Evolutionary conservation across 202 grass and related monocot genomes (phyloP).

Genomic region (Brachypodium distachyon): DNA sequence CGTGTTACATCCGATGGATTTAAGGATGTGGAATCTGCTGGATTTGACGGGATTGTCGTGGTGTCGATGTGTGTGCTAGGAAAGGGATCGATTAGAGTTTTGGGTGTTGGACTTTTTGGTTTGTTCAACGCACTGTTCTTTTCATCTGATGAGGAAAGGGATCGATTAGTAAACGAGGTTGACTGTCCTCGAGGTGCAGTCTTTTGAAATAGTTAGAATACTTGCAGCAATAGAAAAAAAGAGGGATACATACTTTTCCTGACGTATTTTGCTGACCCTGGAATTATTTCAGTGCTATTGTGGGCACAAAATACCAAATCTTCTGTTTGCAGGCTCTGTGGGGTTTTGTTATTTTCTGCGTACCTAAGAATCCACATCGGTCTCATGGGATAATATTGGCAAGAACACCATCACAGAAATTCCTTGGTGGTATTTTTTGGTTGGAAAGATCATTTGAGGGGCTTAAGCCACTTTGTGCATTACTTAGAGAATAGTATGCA

Average conservation of each 20-base stretch:
- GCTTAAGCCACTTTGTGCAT: background rate
- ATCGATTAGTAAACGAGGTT: background rate
- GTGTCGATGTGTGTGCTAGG: background rate
- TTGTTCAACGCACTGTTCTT: background rate
- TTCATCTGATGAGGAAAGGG: background rate
- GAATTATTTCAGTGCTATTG: background rate
- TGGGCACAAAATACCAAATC: background rate
- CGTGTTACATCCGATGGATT: background rate
- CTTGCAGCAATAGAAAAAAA: too few relatives aligned
- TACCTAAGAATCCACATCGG: background rate
- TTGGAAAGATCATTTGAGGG: background rate
- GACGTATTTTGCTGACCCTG: background rate
- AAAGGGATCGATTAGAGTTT: constrained; percentile 20
- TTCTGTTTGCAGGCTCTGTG: background rate
- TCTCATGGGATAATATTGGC: background rate
- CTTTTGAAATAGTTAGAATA: background rate
- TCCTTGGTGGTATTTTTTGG: background rate
- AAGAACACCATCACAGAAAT: background rate
- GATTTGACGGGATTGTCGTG: background rate
- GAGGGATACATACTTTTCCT: background rate
- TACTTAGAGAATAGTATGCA: background rate
- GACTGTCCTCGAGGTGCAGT: background rate
- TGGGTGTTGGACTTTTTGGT: constrained; percentile 2
- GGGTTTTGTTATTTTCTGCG: background rate
- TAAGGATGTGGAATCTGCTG: background rate